phyloP scores from a whole-genome alignment of 192 early-diverging fungal species.

The Lunasporangiospora selenospora region DNA sequence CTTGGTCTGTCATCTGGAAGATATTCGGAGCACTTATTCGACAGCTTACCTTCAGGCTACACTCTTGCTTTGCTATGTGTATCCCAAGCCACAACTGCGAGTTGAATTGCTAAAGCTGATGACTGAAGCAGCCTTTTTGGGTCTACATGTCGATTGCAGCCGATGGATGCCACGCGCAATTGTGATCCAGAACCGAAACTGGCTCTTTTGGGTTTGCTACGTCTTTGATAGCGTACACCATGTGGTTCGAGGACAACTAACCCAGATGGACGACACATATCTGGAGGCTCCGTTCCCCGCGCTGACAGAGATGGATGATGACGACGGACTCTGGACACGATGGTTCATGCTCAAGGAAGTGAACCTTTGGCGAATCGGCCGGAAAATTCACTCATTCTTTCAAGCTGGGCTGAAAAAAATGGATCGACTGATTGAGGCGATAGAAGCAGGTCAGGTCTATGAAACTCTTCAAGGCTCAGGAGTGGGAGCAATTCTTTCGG shows the following conservation, averaged over 20 bases:
- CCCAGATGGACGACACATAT: constrained; percentile 36
- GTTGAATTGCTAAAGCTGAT: constrained; percentile 32
- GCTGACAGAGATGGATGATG: constrained; percentile 32
- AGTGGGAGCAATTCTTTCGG: background rate
- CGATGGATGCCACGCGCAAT: constrained; percentile 47
- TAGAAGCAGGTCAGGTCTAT: background rate
- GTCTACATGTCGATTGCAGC: constrained; percentile 22
- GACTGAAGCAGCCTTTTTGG: constrained; percentile 31
- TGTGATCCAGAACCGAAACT: constrained; percentile 34
- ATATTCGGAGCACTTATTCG: constrained; percentile 36
- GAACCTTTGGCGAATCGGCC: constrained; percentile 34
- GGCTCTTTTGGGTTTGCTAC: constrained; percentile 42
- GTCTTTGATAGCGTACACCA: constrained; percentile 39
- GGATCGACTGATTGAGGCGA: constrained; percentile 21
- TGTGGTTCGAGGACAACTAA: constrained; percentile 33
- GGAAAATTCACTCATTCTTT: constrained; percentile 40
- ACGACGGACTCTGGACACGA: constrained; percentile 42
- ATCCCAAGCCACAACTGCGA: constrained; percentile 34
- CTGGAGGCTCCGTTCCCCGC: constrained; percentile 31
- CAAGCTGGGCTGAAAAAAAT: constrained; percentile 26
- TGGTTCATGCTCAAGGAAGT: constrained; percentile 48
- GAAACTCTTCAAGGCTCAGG: background rate
- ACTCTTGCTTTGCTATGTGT: constrained; percentile 35
- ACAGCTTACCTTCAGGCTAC: constrained; percentile 26
- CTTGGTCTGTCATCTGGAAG: constrained; percentile 25